A percentile compares a stretch with the other conserved stretches of the same genome.
Evolutionary conservation across 257 asterid species (phyloP).

Genomic region (Plantago elongata): DNA sequence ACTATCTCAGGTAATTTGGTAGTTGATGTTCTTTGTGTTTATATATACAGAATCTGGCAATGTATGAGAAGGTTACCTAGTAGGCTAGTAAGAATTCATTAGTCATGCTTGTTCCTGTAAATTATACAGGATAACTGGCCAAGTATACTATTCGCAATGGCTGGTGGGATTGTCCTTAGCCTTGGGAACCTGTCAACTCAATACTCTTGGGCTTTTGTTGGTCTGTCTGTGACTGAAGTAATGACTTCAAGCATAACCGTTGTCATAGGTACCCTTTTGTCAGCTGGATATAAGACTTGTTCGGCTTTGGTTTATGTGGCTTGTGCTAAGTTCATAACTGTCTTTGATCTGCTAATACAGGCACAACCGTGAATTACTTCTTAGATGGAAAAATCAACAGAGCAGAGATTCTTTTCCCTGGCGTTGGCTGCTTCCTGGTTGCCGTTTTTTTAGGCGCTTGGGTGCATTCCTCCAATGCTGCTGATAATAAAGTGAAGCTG

Average conservation of each 20-base stretch:
- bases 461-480: conserved; percentile 77
- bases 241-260: conserved; percentile 84
- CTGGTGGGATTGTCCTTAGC: conserved; percentile 83
- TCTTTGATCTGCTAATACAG: conserved; percentile 31
- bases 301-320: neutral
- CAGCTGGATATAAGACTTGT: neutral
- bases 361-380: conserved; percentile 86
- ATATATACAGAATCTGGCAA: too few relatives aligned
- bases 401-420: conserved; percentile 91
- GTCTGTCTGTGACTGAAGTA: conserved; percentile 88
- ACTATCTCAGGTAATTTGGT: conserved; percentile 53
- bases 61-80: too few relatives aligned
- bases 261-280: conserved; percentile 63
- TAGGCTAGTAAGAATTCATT: too few relatives aligned
- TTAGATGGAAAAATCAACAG: conserved; percentile 79
- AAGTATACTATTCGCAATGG: conserved; percentile 82
- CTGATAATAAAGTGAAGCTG: conserved; percentile 72
- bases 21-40: too few relatives aligned
- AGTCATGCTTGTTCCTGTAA: neutral
- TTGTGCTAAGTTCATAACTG: neutral
- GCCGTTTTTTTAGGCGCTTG: conserved; percentile 86
- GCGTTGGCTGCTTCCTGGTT: conserved; percentile 85
- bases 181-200: conserved; percentile 88
- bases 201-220: conserved; percentile 94
- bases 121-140: conserved; percentile 71